phyloP scores from a whole-genome alignment of 495 filamentous ascomycete species.

The Penicillium arizonense region DNA sequence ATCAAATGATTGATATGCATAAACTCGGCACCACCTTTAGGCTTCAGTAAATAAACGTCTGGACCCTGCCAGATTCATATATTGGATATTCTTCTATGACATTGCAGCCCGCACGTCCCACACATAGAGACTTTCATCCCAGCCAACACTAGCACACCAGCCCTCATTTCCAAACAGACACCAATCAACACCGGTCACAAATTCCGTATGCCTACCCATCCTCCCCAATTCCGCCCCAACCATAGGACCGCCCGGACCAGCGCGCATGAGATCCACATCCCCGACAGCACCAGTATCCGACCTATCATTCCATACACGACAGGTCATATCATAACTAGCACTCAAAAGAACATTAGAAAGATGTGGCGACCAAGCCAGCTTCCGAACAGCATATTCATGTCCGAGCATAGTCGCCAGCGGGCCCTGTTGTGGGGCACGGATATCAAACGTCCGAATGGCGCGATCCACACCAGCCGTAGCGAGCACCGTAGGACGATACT shows the following conservation, averaged over 20 bases:
- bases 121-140: constrained; percentile 87
- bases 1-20: constrained; percentile 21
- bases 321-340: constrained; percentile 97
- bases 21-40: no score
- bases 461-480: constrained; percentile 91
- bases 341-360: constrained; percentile 78
- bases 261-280: constrained; percentile 39
- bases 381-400: constrained; percentile 87
- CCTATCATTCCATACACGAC: constrained; percentile 82
- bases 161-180: constrained; percentile 93
- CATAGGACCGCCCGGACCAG: constrained; percentile 35
- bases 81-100: constrained; percentile 27
- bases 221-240: constrained; percentile 72
- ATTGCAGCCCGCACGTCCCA: constrained; percentile 83
- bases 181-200: constrained; percentile 97
- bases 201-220: constrained; percentile 93
- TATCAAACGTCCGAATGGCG: constrained; percentile 82
- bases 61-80: not conserved
- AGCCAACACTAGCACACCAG: constrained; percentile 90
- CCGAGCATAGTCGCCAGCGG: constrained; percentile 71
- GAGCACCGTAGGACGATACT: constrained; percentile 79
- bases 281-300: constrained; percentile 53
- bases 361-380: constrained; percentile 88
- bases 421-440: constrained; percentile 68
- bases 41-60: not conserved